Conservation (phyloP, 2,329 filamentous ascomycete species). For the Diaporthe ilicicola region DNA sequence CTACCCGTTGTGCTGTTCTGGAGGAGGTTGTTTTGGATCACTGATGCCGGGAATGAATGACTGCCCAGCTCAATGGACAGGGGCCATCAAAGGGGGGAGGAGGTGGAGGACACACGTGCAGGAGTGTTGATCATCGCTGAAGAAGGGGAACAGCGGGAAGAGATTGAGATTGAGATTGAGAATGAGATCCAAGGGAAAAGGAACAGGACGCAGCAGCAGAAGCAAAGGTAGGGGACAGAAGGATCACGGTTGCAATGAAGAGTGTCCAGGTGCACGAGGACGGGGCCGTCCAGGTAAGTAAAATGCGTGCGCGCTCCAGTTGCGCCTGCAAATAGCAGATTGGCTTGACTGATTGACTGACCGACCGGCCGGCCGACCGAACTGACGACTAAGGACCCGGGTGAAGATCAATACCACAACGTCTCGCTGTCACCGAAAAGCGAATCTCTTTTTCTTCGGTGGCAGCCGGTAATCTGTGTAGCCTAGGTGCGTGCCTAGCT, state of each 20-base stretch:
- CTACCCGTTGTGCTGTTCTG: background rate
- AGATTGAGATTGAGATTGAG: background rate
- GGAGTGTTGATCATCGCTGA: background rate
- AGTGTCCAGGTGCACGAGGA: background rate
- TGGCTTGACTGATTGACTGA: background rate
- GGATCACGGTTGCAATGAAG: constrained; percentile 24
- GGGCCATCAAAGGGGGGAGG: background rate
- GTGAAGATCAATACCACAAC: constrained; percentile 6
- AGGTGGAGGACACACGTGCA: background rate
- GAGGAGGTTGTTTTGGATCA: background rate
- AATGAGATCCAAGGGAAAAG: background rate
- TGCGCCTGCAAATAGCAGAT: background rate
- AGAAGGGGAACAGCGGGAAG: background rate
- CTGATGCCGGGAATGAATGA: background rate
- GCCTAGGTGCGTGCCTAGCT: background rate
- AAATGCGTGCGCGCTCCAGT: background rate
- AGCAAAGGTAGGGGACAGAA: background rate
- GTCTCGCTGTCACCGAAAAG: constrained; percentile 6
- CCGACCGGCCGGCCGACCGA: background rate
- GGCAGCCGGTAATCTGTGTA: constrained; percentile 1
- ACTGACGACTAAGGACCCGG: background rate
- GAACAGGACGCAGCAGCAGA: background rate
- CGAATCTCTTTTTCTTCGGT: background rate
- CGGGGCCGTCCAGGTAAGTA: background rate
- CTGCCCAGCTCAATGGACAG: background rate